Evolutionary conservation across 371 early-diverging fungal genomes (phyloP).

Genomic region (Chytridiales sp.): DNA sequence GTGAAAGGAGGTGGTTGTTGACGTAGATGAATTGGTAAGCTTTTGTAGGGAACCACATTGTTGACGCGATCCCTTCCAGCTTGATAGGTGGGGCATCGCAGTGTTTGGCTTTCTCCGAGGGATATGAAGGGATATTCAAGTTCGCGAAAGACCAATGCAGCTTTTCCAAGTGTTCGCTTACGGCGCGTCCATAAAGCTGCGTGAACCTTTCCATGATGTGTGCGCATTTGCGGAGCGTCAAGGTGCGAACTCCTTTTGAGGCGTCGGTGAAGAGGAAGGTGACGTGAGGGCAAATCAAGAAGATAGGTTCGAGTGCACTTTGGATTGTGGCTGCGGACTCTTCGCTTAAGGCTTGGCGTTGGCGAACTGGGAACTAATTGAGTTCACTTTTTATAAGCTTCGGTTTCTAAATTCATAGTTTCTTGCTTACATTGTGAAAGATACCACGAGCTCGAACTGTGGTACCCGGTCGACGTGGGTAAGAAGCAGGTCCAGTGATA

Average conservation of each 20-base stretch:
- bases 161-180: constrained; percentile 17
- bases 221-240: constrained; percentile 33
- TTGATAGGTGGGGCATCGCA: constrained; percentile 29
- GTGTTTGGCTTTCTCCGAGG: neutral
- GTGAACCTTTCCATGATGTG: constrained; percentile 32
- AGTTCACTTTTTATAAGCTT: neutral
- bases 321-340: constrained; percentile 49
- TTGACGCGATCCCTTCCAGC: constrained; percentile 48
- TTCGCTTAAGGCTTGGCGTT: constrained; percentile 38
- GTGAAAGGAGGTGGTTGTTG: constrained; percentile 52
- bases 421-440: constrained; percentile 63
- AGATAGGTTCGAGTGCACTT: constrained; percentile 50
- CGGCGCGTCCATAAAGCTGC: constrained; percentile 39
- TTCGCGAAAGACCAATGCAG: neutral
- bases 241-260: constrained; percentile 36
- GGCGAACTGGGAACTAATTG: constrained; percentile 61
- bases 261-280: constrained; percentile 51
- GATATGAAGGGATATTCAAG: neutral
- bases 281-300: constrained; percentile 50
- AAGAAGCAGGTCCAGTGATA: constrained; percentile 36
- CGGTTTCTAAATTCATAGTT: neutral
- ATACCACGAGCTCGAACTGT: constrained; percentile 60
- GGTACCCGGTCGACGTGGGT: constrained; percentile 58
- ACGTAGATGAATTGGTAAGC: constrained; percentile 40
- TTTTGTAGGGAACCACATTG: constrained; percentile 49